Conservation (phyloP, 1,284 basidiomycete genomes). For the Cryptococcus hybrid region DNA sequence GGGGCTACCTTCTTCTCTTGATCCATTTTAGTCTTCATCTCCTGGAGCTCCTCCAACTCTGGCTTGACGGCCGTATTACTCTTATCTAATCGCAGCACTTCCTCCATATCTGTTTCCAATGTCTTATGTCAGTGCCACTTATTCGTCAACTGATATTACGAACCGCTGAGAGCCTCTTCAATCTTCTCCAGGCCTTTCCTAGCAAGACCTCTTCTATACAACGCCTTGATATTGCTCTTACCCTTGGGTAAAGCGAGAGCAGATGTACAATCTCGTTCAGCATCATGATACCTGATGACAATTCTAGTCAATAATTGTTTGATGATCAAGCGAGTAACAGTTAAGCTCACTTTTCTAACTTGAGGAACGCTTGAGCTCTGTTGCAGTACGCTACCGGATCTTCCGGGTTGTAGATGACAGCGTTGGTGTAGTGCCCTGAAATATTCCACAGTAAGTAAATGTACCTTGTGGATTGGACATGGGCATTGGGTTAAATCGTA, state of each 20-base stretch:
- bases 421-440: constrained; percentile 40
- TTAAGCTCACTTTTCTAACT: constrained; percentile 41
- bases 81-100: constrained; percentile 26
- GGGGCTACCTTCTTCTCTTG: constrained; percentile 4
- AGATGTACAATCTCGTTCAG: constrained; percentile 42
- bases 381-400: constrained; percentile 43
- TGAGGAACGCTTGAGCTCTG: constrained; percentile 47
- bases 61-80: constrained; percentile 28
- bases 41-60: constrained; percentile 33
- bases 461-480: not conserved
- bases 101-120: constrained; percentile 25
- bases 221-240: constrained; percentile 41
- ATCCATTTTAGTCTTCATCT: constrained; percentile 1
- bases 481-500: constrained; percentile 7
- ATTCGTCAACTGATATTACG: not conserved
- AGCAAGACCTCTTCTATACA: constrained; percentile 42
- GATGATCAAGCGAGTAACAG: not conserved
- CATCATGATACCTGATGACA: constrained; percentile 35
- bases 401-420: constrained; percentile 30
- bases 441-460: not conserved
- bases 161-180: constrained; percentile 32
- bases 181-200: constrained; percentile 29
- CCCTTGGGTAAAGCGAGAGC: constrained; percentile 27
- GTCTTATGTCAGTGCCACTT: not conserved
- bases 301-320: not conserved